Base-by-base conservation (phyloP, 139 green algal species). In the Closterium sp. region DNA sequence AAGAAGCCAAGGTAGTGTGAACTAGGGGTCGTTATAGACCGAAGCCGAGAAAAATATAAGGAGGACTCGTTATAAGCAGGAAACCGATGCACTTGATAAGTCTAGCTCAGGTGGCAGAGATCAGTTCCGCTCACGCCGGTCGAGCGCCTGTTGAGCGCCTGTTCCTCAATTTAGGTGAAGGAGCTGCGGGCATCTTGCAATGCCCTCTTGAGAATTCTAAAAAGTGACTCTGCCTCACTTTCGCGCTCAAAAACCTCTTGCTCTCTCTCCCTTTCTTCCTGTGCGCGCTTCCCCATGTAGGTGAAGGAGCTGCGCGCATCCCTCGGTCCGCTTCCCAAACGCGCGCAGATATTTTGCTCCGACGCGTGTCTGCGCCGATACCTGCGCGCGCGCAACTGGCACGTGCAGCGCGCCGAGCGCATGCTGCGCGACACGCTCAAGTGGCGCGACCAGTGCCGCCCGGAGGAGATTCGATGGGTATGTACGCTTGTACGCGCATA, bases 371-470 rank as follows among this genome's bases (percentile, higher is more conserved):
- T 94, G 29, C 27, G 34, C 34, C 91, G 93, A n/a, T 96, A 95
- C 73, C 86, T 96, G 50, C 88, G 93, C 50, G 95, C 95, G 90
- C 85, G 95, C 27, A 93, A 95, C 88, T 95, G 94, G 93, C 91
- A 96, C 31, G 70, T 96, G 91, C 79, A 92, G 86, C 96, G 95
- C 85, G 95, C 95, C 28, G 86, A 94, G 30, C 92, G 95, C 30
- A 95, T 96, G 95, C 88, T 96, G 31, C 89, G 30, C 21, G 88
- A 94, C 21, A 96, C 93, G 19, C 89, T 96, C 21, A 34, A 88
- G 85, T 96, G 95, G 95, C 89, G 95, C 7, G 87, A 31, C 27
- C 9, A 73, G 86, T 94, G 79, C 91, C 92, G 94, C 42, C 93
- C 93, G 3, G 91, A 95, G 22, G 91, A 94, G 87, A 95, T 95